Conservation (phyloP, 2,329 filamentous ascomycete genomes). For the Myriosclerotinia curreyana region DNA sequence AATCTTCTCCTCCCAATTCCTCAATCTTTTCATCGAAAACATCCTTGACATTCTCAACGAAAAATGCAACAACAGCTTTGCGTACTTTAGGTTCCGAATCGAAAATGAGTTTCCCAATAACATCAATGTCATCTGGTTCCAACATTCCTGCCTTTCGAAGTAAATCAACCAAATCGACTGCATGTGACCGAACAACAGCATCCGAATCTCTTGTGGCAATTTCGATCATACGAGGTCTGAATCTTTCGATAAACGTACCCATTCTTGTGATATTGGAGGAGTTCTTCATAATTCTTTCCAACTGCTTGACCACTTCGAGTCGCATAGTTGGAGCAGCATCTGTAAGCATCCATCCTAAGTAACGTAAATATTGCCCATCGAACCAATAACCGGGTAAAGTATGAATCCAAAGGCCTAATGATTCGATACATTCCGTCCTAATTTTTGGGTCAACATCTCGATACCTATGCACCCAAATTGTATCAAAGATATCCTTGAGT, state of each 20-base stretch:
- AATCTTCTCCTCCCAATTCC: constrained; percentile 76
- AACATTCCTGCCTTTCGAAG: constrained; percentile 82
- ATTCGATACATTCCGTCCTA: constrained; percentile 80
- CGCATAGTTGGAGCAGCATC: constrained; percentile 73
- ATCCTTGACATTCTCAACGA: constrained; percentile 82
- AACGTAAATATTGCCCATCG: constrained; percentile 84
- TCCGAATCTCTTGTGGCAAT: constrained; percentile 89
- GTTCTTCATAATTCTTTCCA: constrained; percentile 74
- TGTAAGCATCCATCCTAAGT: constrained; percentile 92
- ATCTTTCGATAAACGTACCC: constrained; percentile 89
- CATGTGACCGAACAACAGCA: constrained; percentile 70
- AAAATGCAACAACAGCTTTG: constrained; percentile 86
- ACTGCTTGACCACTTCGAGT: constrained; percentile 81
- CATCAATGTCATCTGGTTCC: constrained; percentile 87
- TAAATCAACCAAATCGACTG: constrained; percentile 77
- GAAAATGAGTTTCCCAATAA: constrained; percentile 82
- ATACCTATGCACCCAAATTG: constrained; percentile 92
- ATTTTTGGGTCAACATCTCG: constrained; percentile 90
- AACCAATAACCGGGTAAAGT: constrained; percentile 84
- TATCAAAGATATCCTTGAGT: constrained; percentile 84
- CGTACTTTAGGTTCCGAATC: constrained; percentile 81
- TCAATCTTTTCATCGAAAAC: constrained; percentile 76
- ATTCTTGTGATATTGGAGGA: constrained; percentile 73
- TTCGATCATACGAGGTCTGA: constrained; percentile 81
- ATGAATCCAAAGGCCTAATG: constrained; percentile 85